Conservation (phyloP, 2,329 filamentous ascomycete species). For the Thielaviopsis euricoi region DNA sequence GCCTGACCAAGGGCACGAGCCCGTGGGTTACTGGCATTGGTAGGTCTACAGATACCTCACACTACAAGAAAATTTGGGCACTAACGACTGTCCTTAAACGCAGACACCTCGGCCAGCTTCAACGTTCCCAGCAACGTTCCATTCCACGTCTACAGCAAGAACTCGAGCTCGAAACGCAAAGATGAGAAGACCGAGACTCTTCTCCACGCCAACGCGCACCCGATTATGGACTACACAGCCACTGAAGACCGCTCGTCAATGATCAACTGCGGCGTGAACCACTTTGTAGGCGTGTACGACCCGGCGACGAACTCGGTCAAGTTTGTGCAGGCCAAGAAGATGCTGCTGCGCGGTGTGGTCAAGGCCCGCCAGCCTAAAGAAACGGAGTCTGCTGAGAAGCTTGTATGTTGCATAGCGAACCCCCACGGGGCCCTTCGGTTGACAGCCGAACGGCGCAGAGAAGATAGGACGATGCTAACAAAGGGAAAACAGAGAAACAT, state of each 20-base stretch:
- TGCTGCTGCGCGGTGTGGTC: conserved; percentile 41
- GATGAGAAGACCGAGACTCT: conserved; percentile 31
- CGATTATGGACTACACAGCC: conserved; percentile 41
- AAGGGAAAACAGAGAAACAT: conserved; percentile 32
- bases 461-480: conserved; percentile 17
- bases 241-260: conserved; percentile 21
- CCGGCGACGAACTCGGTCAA: conserved; percentile 41
- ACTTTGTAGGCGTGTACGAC: conserved; percentile 51
- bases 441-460: too few species aligned
- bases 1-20: not conserved
- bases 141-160: conserved; percentile 34
- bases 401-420: conserved; percentile 8
- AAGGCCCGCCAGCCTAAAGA: conserved; percentile 32
- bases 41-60: not conserved
- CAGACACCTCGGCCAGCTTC: conserved; percentile 22
- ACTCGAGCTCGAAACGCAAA: conserved; percentile 18
- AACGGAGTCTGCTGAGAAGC: conserved; percentile 24
- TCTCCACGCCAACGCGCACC: conserved; percentile 40
- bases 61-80: too few species aligned
- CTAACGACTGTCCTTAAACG: conserved; percentile 12
- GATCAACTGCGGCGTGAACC: conserved; percentile 30
- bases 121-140: conserved; percentile 20
- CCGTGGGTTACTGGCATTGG: conserved; percentile 10
- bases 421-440: too few species aligned
- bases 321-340: conserved; percentile 46